Conservation (phyloP, 495 filamentous ascomycete genomes). For the Aspergillus egyptiacus region DNA sequence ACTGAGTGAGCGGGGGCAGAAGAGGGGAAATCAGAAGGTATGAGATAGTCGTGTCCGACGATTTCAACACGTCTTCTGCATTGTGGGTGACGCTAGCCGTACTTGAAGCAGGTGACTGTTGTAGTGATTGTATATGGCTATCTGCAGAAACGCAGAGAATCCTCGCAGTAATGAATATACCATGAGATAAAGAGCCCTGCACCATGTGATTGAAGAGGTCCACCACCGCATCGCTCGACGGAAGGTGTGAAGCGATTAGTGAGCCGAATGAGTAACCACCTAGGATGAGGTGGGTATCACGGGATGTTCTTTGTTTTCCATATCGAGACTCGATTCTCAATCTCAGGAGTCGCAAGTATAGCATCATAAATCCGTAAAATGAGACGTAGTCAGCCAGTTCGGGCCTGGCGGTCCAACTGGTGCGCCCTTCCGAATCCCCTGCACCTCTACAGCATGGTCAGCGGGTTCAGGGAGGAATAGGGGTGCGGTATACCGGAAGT, state of each 20-base stretch:
- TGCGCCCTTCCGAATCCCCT: slow-evolving; percentile 63
- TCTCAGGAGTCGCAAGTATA: slow-evolving; percentile 54
- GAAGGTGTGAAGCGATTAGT: slow-evolving; percentile 68
- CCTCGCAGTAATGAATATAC: slow-evolving; percentile 62
- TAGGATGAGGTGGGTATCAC: slow-evolving; percentile 43
- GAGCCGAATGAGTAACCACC: slow-evolving; percentile 92
- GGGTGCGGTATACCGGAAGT: slow-evolving; percentile 64
- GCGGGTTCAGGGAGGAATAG: not conserved
- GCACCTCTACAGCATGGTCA: slow-evolving; percentile 57
- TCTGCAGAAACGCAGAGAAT: slow-evolving; percentile 53
- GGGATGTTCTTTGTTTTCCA: not conserved
- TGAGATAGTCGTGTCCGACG: slow-evolving; percentile 34
- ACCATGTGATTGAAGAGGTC: slow-evolving; percentile 48
- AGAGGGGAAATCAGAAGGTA: slow-evolving; percentile 83
- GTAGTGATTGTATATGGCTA: slow-evolving; percentile 23
- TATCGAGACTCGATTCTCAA: not conserved
- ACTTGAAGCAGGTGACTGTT: slow-evolving; percentile 12
- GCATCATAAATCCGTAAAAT: slow-evolving; percentile 67
- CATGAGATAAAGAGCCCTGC: slow-evolving; percentile 49
- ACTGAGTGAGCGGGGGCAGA: slow-evolving; percentile 53
- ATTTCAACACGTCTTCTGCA: slow-evolving; percentile 2
- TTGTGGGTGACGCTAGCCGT: not conserved
- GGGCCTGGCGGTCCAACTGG: slow-evolving; percentile 77
- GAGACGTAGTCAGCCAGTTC: slow-evolving; percentile 79
- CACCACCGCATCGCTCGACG: slow-evolving; percentile 52